Percentiles rank a stretch among this genome's conserved stretches.
phyloP scores from a whole-genome alignment of 257 asterid species.

The Petunia secreta region DNA sequence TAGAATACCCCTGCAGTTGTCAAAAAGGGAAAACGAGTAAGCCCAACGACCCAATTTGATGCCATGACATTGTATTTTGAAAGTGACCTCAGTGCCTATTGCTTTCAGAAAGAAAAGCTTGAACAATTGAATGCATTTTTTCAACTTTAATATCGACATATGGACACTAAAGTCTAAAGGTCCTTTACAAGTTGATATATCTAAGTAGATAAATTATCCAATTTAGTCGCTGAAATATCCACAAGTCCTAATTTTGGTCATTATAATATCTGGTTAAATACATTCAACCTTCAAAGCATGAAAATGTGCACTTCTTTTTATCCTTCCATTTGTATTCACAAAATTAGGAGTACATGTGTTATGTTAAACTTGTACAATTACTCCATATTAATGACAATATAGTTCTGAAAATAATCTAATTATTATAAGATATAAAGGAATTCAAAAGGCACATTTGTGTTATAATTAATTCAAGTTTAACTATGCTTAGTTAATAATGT shows the following conservation, averaged over 20 bases:
- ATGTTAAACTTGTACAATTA: background rate
- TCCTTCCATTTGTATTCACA: background rate
- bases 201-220: background rate
- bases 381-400: background rate
- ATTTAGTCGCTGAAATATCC: background rate
- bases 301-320: background rate
- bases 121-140: background rate
- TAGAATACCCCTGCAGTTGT: slow-evolving; percentile 78
- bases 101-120: slow-evolving; percentile 12
- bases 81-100: background rate
- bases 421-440: too few species aligned
- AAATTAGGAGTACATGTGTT: background rate
- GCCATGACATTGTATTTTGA: background rate
- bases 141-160: slow-evolving; percentile 1
- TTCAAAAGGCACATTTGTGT: too few species aligned
- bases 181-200: background rate
- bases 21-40: slow-evolving; percentile 18
- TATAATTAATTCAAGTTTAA: background rate
- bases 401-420: background rate
- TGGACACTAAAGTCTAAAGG: background rate
- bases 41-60: background rate
- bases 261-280: background rate
- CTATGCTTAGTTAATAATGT: background rate
- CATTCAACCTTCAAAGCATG: background rate
- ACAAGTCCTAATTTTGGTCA: background rate